Evolutionary conservation across 1,284 basidiomycete species (phyloP).

Genomic region (Chalciporus sp.): DNA sequence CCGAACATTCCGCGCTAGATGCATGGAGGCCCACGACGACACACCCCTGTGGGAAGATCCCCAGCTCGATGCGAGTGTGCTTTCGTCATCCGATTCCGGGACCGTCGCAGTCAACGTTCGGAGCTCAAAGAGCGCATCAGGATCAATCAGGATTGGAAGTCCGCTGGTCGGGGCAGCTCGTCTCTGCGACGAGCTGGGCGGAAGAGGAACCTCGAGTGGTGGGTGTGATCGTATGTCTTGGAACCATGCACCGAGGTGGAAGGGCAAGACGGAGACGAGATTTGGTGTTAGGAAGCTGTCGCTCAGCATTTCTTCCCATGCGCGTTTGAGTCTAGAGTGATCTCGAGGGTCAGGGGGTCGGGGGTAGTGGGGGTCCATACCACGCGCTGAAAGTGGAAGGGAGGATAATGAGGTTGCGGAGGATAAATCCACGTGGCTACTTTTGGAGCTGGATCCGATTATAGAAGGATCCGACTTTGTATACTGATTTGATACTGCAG

Average conservation of each 20-base stretch:
- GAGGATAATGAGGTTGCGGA: slow-evolving; percentile 22
- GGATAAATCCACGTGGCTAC: slow-evolving; percentile 11
- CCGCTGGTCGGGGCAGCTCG: slow-evolving; percentile 11
- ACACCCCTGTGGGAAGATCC: slow-evolving; percentile 32
- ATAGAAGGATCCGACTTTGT: slow-evolving; percentile 32
- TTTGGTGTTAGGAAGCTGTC: slow-evolving; percentile 58
- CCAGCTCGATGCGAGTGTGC: slow-evolving; percentile 6
- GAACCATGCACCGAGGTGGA: slow-evolving; percentile 67
- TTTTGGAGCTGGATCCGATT: slow-evolving; percentile 15
- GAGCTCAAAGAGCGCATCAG: slow-evolving; percentile 34
- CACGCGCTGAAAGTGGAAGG: slow-evolving; percentile 20
- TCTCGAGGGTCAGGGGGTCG: slow-evolving; percentile 52
- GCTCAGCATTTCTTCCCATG: slow-evolving; percentile 72
- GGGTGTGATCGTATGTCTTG: slow-evolving; percentile 53
- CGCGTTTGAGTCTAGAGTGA: slow-evolving; percentile 58
- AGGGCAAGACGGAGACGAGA: slow-evolving; percentile 61
- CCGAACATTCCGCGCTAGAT: slow-evolving; percentile 58
- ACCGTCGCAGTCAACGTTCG: slow-evolving; percentile 26
- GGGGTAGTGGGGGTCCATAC: slow-evolving; percentile 10
- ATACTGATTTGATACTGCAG: slow-evolving; percentile 26
- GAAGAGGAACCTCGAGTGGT: slow-evolving; percentile 56
- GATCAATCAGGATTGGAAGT: slow-evolving; percentile 27
- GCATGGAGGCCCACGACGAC: slow-evolving; percentile 57
- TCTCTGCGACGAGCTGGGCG: slow-evolving; percentile 45
- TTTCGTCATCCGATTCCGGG: slow-evolving; percentile 21